A percentile compares a stretch with the other conserved stretches of the same genome.
These are phyloP conservation scores for Fusarium xylarioides DNA, from an alignment of 2,329 filamentous ascomycete genomes.

Conservation along the genomic window DNA sequence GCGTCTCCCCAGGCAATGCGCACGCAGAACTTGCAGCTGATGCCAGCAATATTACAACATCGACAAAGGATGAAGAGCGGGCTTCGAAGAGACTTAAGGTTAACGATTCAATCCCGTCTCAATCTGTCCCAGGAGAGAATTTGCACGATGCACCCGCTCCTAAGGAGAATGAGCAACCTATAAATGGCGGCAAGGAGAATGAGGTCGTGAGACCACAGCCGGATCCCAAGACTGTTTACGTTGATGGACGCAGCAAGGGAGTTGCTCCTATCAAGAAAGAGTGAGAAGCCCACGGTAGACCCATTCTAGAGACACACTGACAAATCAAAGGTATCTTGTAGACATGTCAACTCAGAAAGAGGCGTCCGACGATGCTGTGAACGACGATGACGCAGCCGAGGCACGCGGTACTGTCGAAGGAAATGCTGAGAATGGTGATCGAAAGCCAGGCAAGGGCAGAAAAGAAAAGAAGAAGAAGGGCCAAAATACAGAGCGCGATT, in stretches of 20 bases:
- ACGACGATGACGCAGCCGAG: slow-evolving; percentile 61
- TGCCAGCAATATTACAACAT: slow-evolving; percentile 18
- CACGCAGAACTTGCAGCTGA: slow-evolving; percentile 21
- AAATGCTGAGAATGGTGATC: slow-evolving; percentile 65
- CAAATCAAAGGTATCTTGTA: slow-evolving; percentile 54
- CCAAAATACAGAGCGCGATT: slow-evolving; percentile 85
- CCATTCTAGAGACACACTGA: not conserved
- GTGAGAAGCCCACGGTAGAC: slow-evolving; percentile 54
- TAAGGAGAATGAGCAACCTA: slow-evolving; percentile 23
- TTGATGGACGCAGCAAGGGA: slow-evolving; percentile 57
- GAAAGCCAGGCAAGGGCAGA: slow-evolving; percentile 54
- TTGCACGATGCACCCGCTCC: slow-evolving; percentile 31
- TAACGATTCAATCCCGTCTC: slow-evolving; percentile 45
- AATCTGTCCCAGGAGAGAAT: slow-evolving; percentile 25
- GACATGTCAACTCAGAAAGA: slow-evolving; percentile 44
- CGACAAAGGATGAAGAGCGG: slow-evolving; percentile 46
- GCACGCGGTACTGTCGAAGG: slow-evolving; percentile 47
- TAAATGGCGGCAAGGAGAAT: slow-evolving; percentile 30
- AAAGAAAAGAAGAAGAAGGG: slow-evolving; percentile 60
- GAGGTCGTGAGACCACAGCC: slow-evolving; percentile 13
- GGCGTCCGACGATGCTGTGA: slow-evolving; percentile 35
- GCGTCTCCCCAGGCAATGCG: slow-evolving; percentile 28
- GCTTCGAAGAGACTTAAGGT: slow-evolving; percentile 69
- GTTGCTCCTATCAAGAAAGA: slow-evolving; percentile 78
- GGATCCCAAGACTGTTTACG: slow-evolving; percentile 25